Conservation (phyloP, 257 asterid species). For the Oldenlandia corymbosa region DNA sequence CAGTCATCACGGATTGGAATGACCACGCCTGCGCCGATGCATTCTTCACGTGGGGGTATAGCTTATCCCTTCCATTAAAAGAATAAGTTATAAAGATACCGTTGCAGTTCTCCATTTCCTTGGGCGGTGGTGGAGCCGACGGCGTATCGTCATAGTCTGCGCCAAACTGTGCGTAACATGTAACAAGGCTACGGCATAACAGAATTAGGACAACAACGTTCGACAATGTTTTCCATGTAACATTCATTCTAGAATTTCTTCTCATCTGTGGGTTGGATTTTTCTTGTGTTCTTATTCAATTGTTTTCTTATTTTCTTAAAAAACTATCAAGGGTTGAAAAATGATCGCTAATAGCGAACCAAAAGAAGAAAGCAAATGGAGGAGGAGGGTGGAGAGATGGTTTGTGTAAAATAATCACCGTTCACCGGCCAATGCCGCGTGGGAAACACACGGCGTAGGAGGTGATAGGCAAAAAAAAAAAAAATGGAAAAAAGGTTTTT, state of each 20-base stretch:
- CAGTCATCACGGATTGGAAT: constrained; percentile 40
- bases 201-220: constrained; percentile 25
- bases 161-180: constrained; percentile 16
- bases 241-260: constrained; percentile 26
- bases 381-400: neutral
- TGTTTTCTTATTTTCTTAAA: neutral
- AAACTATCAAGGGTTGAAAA: neutral
- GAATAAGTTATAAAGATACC: constrained; percentile 59
- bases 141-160: constrained; percentile 41
- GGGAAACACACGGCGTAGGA: constrained; percentile 38
- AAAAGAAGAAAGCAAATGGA: neutral
- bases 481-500: too few species aligned
- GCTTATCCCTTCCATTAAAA: constrained; percentile 64
- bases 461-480: constrained; percentile 22
- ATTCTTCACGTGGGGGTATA: constrained; percentile 66
- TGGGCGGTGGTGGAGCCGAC: constrained; percentile 29
- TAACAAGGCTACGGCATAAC: constrained; percentile 11
- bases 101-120: constrained; percentile 46
- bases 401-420: constrained; percentile 5
- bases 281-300: neutral
- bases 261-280: constrained; percentile 3
- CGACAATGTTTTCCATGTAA: constrained; percentile 32
- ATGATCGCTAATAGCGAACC: neutral
- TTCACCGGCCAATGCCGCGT: constrained; percentile 64
- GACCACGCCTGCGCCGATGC: constrained; percentile 86